Evolutionary conservation across 345 rosid species (phyloP), one percentile per base, ranked within the genome.

Genomic region (Arabis hirsuta): DNA sequence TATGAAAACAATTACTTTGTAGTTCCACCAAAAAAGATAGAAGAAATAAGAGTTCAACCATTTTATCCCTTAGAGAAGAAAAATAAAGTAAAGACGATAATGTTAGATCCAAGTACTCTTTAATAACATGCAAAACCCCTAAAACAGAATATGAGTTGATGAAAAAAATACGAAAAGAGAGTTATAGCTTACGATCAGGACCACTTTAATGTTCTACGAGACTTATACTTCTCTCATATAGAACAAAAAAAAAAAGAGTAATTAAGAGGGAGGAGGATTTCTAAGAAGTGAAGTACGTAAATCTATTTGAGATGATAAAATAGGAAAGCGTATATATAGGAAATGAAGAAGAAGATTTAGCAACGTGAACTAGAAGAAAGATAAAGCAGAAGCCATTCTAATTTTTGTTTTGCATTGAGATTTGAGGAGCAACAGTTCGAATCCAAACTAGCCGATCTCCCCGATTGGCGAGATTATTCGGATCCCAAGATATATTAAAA

Each of bases 21-120:
- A 78, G 52, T 43, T 70, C 61, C n/a, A 62, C 78, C 22, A 62
- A 43, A 52, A 72, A 47, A 6, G 78, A 82, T 36, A 79, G 55
- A 63, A 72, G 19, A 54, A 69, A 75, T 12, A 68, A 68, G 64
- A 67, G 65, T 38, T 67, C 69, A 45, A 68, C 51, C 73, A 68
- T 61, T 41, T 36, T 60, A 61, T 42, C 19, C 8, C 9, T 43
- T 36, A 9, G 41, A 36, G 3, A 55, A 20, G 32, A 22, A n/a
- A 20, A 31, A 12, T 7, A 31, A 11, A 47, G 43, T 36, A 55
- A 56, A 46, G 27, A 16, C 29, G 26, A 73, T 45, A 14, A 45
- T 47, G 45, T 39, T 56, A 19, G 44, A 55, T 46, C 22, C 4
- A 36, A 46, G 19, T 14, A 39, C 54, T 44, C 53, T 51, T 20